phyloP scores from a whole-genome alignment of 2,329 filamentous ascomycete species.

The Botrytis medusae region DNA sequence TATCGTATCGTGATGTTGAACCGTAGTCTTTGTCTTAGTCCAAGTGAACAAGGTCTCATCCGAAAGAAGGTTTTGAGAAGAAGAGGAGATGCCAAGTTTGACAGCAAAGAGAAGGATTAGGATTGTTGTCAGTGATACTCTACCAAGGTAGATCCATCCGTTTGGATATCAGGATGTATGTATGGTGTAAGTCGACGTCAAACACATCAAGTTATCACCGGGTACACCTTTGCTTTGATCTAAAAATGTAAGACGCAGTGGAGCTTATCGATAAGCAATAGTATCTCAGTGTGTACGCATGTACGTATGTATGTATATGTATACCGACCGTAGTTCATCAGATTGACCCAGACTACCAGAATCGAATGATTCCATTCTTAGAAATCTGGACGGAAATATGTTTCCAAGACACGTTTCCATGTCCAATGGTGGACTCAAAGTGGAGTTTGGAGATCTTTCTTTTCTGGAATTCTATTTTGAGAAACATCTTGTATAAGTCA shows the following conservation, averaged over 20 bases:
- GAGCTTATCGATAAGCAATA: conserved; percentile 10
- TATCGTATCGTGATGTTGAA: neutral
- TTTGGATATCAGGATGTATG: neutral
- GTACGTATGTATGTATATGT: no score
- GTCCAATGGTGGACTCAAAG: neutral
- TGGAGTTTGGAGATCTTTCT: conserved; percentile 8
- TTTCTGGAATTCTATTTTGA: conserved; percentile 2
- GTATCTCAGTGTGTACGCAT: no score
- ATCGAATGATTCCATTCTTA: neutral
- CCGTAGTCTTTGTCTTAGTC: neutral
- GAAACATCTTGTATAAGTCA: neutral
- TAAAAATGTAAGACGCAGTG: neutral
- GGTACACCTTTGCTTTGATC: neutral
- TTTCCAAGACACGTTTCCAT: neutral
- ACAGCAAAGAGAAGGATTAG: neutral
- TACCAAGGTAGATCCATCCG: neutral
- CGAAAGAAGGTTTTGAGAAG: neutral
- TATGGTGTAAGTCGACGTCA: neutral
- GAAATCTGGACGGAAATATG: neutral
- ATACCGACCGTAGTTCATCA: neutral
- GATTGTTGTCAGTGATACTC: conserved; percentile 2
- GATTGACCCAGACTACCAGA: neutral
- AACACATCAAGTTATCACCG: neutral
- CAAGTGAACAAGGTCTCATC: neutral
- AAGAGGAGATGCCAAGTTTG: neutral